These are phyloP conservation scores for Botrytis medusae DNA, from an alignment of 2,329 filamentous ascomycete genomes.

Conservation along the genomic window DNA sequence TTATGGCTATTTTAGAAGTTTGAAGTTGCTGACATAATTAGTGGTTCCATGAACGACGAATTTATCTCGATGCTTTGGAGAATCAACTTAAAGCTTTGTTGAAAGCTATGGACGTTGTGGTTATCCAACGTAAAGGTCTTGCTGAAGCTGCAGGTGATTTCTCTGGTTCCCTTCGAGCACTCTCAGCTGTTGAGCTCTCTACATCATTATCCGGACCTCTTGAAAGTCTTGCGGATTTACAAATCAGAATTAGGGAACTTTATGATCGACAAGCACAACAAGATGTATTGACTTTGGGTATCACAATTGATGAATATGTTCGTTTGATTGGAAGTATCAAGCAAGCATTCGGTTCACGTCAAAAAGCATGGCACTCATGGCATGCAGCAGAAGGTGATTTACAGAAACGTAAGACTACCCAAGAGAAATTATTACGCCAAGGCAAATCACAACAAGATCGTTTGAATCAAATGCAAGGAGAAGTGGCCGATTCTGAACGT, in stretches of 20 bases:
- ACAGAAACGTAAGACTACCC: constrained; percentile 81
- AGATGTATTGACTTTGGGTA: constrained; percentile 92
- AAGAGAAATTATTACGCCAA: constrained; percentile 93
- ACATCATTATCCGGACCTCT: constrained; percentile 84
- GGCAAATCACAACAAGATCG: constrained; percentile 95
- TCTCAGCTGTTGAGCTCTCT: constrained; percentile 90
- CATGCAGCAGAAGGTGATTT: constrained; percentile 86
- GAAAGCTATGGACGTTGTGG: constrained; percentile 92
- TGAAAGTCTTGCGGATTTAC: constrained; percentile 87
- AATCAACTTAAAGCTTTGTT: constrained; percentile 85
- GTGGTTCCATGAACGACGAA: constrained; percentile 97
- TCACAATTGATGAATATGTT: constrained; percentile 98
- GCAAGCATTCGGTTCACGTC: constrained; percentile 84
- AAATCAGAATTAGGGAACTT: constrained; percentile 89
- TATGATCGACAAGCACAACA: constrained; percentile 97
- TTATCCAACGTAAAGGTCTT: constrained; percentile 87
- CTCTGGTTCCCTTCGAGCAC: constrained; percentile 84
- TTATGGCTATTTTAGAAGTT: neutral
- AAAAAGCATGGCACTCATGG: constrained; percentile 96
- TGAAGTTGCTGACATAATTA: constrained; percentile 42
- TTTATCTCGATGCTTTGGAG: constrained; percentile 93
- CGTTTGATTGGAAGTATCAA: constrained; percentile 94
- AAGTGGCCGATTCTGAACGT: constrained; percentile 92
- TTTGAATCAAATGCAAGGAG: constrained; percentile 85
- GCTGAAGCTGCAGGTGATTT: constrained; percentile 93